Evolutionary conservation across 129 eudicot genomes (phyloP), one percentile per base, ranked within the genome.

Genomic region (Pittosporum tobira): DNA sequence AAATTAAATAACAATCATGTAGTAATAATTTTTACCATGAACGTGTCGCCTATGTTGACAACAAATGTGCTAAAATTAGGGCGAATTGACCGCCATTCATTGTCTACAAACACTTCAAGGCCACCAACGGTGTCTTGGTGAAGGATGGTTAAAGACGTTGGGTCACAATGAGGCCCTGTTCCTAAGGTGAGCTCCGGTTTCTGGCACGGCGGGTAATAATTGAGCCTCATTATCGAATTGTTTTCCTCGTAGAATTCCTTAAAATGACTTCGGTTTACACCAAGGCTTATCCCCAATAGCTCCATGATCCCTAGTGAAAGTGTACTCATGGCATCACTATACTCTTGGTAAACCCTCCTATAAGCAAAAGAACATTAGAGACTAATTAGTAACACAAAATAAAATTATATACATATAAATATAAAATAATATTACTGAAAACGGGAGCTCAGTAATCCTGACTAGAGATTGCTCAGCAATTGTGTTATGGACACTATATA

Each of bases 141-240:
- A 48, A 82, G 89, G 25, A 82, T 82, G 56, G 89, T 82, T 56
- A 82, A 71, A 19, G 89, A 78, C 40, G 89, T 78, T 2, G 89
- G 89, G 55, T 82, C 89, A 16, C 89, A 82, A 62, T 82, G 89
- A 64, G 89, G 89, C 11, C 89, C 89, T 1, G 89, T 82, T 45
- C 89, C 89, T 66, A 82, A 73, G 53, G 89, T 78, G 20, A 68
- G 85, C 23, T 82, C 81, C 9, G 89, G 89, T 48, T 73, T 75
- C 56, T 78, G 79, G 71, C 89, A 82, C 54, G 64, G 77, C 29
- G 89, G 89, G 79, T 82, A 82, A 76, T 78, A 82, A 51, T 82
- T 82, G 10, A 82, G 82, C 57, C 89, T 71, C 85, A 82, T 78
- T 65, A 82, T 70, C 1, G 89, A 82, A 42, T 75, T 77, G 4